Base-by-base conservation (phyloP, 2,329 filamentous ascomycete species). In the Pseudogymnoascus sp. region DNA sequence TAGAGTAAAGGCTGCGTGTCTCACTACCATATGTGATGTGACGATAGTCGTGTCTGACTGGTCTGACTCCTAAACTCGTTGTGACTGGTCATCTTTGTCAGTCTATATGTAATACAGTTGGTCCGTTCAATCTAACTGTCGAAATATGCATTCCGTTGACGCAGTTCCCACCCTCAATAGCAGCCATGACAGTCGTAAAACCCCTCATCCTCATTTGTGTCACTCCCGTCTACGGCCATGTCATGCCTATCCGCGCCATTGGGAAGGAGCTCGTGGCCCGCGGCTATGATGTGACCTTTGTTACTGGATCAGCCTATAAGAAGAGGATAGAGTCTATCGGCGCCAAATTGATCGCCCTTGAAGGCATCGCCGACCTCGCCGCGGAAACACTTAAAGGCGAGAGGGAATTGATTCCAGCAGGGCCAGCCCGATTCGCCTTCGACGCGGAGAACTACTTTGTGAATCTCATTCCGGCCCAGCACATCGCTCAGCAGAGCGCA, bases 271-370 rank as follows among this genome's bases (percentile, higher is more conserved):
- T 70, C 8, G 67, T 77, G 11, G 66, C 69, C 10, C 70, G 74
- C 5, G 79, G 78, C 3, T 81, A 78, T 63, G 70, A 75, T 7
- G 70, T 79, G 2, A 78, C 75, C 2, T 77, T 80, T 66, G 73
- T 81, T 16, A 72, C 73, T 5, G 76, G 75, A 1, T 67, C 70
- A 0, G 66, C 73, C 6, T 79, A 76, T 67, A 69, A 76, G 53
- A 65, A 70, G 2, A 63, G 70, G 7, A 70, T 79, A 60, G 73
- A 74, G 60, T 68, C 69, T 2, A 72, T 74, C 2, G 79, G 79
- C 0, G 76, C 76, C 8, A 71, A 69, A 1, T 78, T 76, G 64
- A 68, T 78, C 22, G 66, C 73, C 0, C 66, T 75, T 11, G 59
- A 65, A 46, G 66, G 67, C 12, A 62, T 65, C 4, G 66, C 69